phyloP scores from a whole-genome alignment of 345 rosid genomes.

The Arabidopsis thaliana region TAIR10.1 NC_003076.8:7074001-7074500 shows the following conservation, averaged over 20 bases:
- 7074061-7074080: not conserved
- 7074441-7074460: too few relatives aligned
- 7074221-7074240: too few relatives aligned
- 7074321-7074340: not conserved
- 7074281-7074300: not conserved
- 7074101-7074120: not conserved
- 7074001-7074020: constrained; percentile 69
- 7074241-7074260: not conserved
- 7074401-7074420: constrained; percentile 91
- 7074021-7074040: not conserved
- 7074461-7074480: too few relatives aligned
- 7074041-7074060: not conserved
- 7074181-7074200: not conserved
- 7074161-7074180: not conserved
- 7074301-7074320: accelerated
- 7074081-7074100: not conserved
- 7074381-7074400: constrained; percentile 89
- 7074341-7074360: constrained; percentile 16
- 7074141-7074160: not conserved
- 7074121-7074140: not conserved
- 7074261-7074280: not conserved
- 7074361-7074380: constrained; percentile 58
- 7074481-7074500: too few relatives aligned
- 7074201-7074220: not conserved
- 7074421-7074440: constrained; percentile 39